Conservation (phyloP, 805 yeast species). For the Kazachstania kunashirensis region DNA sequence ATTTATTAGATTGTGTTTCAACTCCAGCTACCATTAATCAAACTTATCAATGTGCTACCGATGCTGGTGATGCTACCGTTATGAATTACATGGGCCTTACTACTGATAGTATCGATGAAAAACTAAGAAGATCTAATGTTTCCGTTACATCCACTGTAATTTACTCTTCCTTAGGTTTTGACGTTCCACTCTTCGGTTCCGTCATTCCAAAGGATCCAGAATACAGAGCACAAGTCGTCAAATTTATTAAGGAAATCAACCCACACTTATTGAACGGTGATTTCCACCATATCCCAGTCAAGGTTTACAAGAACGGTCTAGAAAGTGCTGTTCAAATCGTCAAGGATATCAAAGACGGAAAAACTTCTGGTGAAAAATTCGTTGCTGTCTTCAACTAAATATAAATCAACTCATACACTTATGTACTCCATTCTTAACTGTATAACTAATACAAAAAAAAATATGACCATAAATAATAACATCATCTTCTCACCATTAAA, state of each 20-base stretch:
- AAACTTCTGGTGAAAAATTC: conserved; percentile 24
- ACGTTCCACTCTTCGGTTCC: conserved; percentile 25
- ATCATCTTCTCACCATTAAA: too few species aligned
- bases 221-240: conserved; percentile 23
- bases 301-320: conserved; percentile 24
- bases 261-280: conserved; percentile 14
- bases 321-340: conserved; percentile 18
- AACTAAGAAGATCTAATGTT: conserved; percentile 30
- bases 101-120: conserved; percentile 21
- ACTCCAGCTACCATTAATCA: conserved; percentile 24
- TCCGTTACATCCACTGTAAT: conserved; percentile 30
- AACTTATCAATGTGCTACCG: conserved; percentile 30
- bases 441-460: too few species aligned
- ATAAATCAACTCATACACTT: not conserved
- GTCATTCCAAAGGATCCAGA: conserved; percentile 20
- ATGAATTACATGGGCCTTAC: conserved; percentile 29
- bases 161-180: conserved; percentile 33
- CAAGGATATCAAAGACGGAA: conserved; percentile 17
- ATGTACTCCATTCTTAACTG: not conserved
- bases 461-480: too few species aligned
- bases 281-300: conserved; percentile 27
- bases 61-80: conserved; percentile 26
- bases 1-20: conserved; percentile 32
- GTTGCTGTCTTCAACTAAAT: conserved; percentile 14
- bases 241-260: conserved; percentile 16